These are phyloP conservation scores for Coemansia sp. DNA, from an alignment of 192 early-diverging fungal species.

Conservation along the genomic window DNA sequence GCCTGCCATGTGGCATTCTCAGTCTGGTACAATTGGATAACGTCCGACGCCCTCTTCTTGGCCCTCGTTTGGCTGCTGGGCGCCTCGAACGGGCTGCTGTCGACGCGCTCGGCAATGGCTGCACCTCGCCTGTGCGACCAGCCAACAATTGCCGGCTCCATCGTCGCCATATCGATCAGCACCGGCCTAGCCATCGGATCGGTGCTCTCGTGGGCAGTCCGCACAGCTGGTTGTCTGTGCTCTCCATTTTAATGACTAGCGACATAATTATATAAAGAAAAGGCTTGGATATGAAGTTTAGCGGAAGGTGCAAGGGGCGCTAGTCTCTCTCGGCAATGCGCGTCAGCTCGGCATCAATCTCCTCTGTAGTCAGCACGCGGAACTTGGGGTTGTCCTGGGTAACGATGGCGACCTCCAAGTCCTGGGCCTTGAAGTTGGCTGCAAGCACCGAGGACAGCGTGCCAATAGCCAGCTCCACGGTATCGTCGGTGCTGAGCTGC, in stretches of 20 bases:
- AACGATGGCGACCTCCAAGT: constrained; percentile 95
- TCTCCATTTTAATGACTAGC: constrained; percentile 17
- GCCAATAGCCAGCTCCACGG: constrained; percentile 95
- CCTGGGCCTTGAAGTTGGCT: constrained; percentile 95
- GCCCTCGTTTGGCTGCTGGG: constrained; percentile 63
- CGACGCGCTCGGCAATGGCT: constrained; percentile 68
- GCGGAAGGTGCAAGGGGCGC: background rate
- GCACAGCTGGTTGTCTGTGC: constrained; percentile 45
- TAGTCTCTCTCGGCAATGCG: constrained; percentile 58
- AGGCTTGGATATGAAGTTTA: background rate
- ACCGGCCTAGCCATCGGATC: constrained; percentile 73
- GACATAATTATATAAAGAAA: background rate
- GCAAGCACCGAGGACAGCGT: constrained; percentile 91
- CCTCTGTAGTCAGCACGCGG: constrained; percentile 70
- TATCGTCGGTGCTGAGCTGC: constrained; percentile 78
- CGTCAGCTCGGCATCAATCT: constrained; percentile 73
- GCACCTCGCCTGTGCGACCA: constrained; percentile 48
- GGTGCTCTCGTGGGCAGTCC: constrained; percentile 52
- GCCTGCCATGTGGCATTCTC: constrained; percentile 65
- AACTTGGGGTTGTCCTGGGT: constrained; percentile 75
- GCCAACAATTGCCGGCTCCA: constrained; percentile 65
- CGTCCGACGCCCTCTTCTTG: constrained; percentile 45
- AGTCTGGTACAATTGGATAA: constrained; percentile 60
- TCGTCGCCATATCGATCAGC: constrained; percentile 68
- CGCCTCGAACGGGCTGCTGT: constrained; percentile 65